Evolutionary conservation across 2,329 filamentous ascomycete genomes (phyloP).

Genomic region (Curvularia sp.): DNA sequence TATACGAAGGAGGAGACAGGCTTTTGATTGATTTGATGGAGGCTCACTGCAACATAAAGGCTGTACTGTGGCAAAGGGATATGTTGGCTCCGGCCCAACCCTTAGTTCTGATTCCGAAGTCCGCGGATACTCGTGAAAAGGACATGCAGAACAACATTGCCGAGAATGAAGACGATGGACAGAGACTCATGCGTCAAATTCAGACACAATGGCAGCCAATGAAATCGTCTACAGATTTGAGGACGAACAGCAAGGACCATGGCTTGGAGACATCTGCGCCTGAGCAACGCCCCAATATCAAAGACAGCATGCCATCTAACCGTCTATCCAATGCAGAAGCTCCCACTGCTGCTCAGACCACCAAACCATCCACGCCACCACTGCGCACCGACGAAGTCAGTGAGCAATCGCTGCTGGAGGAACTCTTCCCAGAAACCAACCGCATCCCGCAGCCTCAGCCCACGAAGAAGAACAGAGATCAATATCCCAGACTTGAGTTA

Average conservation of each 20-base stretch:
- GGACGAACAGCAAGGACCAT: not conserved
- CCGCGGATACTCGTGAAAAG: not conserved
- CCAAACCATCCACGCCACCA: constrained; percentile 6
- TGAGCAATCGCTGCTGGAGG: constrained; percentile 53
- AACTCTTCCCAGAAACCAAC: constrained; percentile 62
- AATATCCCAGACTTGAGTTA: constrained; percentile 40
- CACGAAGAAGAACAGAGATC: constrained; percentile 18
- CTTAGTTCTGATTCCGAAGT: not conserved
- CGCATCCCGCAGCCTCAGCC: constrained; percentile 26
- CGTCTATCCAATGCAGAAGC: not conserved
- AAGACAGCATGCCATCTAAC: not conserved
- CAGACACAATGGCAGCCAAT: constrained; percentile 25
- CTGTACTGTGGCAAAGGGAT: not conserved
- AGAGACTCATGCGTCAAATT: constrained; percentile 21
- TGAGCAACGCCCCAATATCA: not conserved
- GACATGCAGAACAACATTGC: not conserved
- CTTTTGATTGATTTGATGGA: not conserved
- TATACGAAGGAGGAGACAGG: constrained; percentile 3
- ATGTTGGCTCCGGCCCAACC: not conserved
- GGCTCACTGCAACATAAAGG: not conserved
- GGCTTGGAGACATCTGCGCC: not conserved
- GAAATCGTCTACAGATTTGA: constrained; percentile 19
- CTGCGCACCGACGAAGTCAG: constrained; percentile 15
- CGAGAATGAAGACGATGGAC: constrained; percentile 11
- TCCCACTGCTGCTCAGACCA: not conserved